A percentile compares a stretch with the other conserved stretches of the same genome.
phyloP scores from a whole-genome alignment of 1,284 basidiomycete species.

The Erythrobasidium hasegawianum region DNA sequence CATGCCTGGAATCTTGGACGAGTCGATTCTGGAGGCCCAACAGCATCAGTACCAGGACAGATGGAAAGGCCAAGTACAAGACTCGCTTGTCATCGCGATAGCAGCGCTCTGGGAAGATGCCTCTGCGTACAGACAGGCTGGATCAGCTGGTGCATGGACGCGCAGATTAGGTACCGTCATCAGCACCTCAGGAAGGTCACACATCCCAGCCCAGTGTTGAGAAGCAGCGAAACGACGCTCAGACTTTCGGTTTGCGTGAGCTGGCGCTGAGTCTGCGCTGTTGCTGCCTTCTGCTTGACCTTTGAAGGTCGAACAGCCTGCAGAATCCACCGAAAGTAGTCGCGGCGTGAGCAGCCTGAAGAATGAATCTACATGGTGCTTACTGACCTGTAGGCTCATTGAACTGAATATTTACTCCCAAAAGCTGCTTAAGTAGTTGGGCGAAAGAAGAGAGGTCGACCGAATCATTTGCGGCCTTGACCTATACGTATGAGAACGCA shows the following conservation, averaged over 20 bases:
- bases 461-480: too few species aligned
- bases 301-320: constrained; percentile 17
- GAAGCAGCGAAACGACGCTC: constrained; percentile 63
- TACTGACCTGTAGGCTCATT: constrained; percentile 2
- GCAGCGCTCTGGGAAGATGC: constrained; percentile 70
- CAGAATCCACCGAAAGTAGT: neutral
- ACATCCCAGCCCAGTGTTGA: constrained; percentile 68
- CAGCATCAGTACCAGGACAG: constrained; percentile 30
- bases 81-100: constrained; percentile 62
- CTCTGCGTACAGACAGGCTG: constrained; percentile 51
- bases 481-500: too few species aligned
- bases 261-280: constrained; percentile 12
- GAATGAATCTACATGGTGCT: neutral
- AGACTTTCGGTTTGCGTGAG: constrained; percentile 62
- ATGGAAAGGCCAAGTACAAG: constrained; percentile 36
- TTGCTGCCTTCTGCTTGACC: constrained; percentile 13
- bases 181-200: constrained; percentile 68
- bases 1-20: constrained; percentile 49
- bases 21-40: constrained; percentile 54
- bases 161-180: neutral
- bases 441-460: too few species aligned
- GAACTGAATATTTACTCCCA: neutral
- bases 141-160: neutral
- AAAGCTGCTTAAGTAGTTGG: too few species aligned
- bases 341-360: neutral